Evolutionary conservation across 148 eudicot species (phyloP), one percentile per base, ranked within the genome.

Genomic region (Spergularia marina): DNA sequence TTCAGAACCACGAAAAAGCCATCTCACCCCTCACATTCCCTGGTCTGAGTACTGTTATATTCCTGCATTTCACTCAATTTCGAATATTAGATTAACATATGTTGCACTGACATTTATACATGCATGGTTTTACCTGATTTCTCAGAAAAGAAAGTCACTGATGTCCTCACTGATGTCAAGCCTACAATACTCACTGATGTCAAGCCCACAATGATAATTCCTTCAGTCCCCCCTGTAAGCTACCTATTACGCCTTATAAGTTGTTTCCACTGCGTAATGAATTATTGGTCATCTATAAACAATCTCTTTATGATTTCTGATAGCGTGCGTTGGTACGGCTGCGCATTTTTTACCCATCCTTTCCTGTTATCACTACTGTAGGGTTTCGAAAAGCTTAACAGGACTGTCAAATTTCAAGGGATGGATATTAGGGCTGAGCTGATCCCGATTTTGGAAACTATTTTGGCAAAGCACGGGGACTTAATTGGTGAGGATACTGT

Each of bases 401-500:
- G 25, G 12, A 40, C 20, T 4, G 14, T 21, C 65, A 56, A 75
- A 54, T 75, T 75, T 13, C 54, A 55, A 12, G 55, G 54, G 12
- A 12, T 55, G 14, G 72, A 66, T 40, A 56, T 75, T 16, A 65
- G 51, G 65, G 25, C 72, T 16, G 11, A 75, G 20, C 25, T 75
- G 20, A 17, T 66, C 18, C 62, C 72, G 39, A 75, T 65, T 20
- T 56, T 66, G 41, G 39, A 56, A 40, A 8, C 18, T 0, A 54
- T 75, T 18, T 67, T 44, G 54, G 47, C 30, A 0, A 75, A 66
- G 72, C 65, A 75, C 13, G 78, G 55, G 0, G 55, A 16, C 72
- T 21, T 75, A 13, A 14, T 75, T 18, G 78, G 65, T 39, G 23
- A 65, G 18, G 41, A 56, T 54, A 66, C 72, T 6, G 55, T 75